A percentile compares a stretch with the other conserved stretches of the same genome.
phyloP scores from a whole-genome alignment of 192 early-diverging fungal genomes.

The Linnemannia elongata region DNA sequence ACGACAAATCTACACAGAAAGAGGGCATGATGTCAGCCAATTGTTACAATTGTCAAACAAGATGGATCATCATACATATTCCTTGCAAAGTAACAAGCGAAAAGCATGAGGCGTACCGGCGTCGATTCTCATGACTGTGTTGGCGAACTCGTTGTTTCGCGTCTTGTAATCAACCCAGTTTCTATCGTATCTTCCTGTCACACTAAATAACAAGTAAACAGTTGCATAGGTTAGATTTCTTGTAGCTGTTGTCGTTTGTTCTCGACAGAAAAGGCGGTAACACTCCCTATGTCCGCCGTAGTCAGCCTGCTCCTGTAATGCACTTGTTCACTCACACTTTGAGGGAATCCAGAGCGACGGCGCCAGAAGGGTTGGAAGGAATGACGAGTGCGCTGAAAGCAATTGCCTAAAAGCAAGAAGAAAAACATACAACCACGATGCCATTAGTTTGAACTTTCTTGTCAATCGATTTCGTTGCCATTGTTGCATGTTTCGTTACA shows the following conservation, averaged over 20 bases:
- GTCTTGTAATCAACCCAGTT: constrained; percentile 67
- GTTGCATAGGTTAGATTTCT: background rate
- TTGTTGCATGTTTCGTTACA: background rate
- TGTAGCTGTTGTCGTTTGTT: background rate
- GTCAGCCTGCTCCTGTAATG: background rate
- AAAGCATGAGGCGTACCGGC: constrained; percentile 69
- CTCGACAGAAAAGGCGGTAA: background rate
- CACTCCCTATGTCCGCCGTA: background rate
- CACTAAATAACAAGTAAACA: constrained; percentile 22
- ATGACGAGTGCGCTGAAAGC: constrained; percentile 62
- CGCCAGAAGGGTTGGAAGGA: constrained; percentile 39
- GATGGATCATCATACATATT: background rate
- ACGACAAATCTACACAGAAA: constrained; percentile 74
- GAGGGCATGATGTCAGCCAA: background rate
- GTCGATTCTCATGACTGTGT: constrained; percentile 73
- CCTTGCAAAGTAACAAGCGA: background rate
- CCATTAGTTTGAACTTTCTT: too few species aligned
- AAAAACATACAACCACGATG: background rate
- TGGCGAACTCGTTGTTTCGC: constrained; percentile 72
- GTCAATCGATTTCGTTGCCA: background rate
- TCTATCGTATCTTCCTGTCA: constrained; percentile 64
- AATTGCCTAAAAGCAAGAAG: constrained; percentile 42
- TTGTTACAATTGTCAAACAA: background rate
- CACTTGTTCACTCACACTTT: constrained; percentile 28
- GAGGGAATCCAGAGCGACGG: constrained; percentile 45